Base-by-base conservation (phyloP, 2,329 filamentous ascomycete genomes). In the Sarocladium brachiariae region DNA sequence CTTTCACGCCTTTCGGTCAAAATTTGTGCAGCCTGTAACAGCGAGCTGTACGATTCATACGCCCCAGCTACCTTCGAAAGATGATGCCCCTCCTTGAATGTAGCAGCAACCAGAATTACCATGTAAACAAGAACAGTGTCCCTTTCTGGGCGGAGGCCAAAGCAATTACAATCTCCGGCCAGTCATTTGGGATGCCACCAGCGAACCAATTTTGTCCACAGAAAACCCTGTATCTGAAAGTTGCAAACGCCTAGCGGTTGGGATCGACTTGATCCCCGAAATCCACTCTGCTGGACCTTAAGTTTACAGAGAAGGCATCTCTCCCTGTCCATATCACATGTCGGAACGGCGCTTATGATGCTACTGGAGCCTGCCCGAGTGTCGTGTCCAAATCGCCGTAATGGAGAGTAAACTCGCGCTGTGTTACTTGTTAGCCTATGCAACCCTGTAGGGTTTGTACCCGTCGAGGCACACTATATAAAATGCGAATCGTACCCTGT, bases 361-460 rank as follows among this genome's bases (percentile, higher is more conserved):
- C 55, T 21, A 62, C 57, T 25, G 65, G 60, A 35, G 60, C 57
- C 54, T 68, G 64, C 48, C 58, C 63, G 50, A 69, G 54, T 8
- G 66, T 67, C 53, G 75, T 77, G 63, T 84, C 80, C 53, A 85
- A 65, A 53, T 85, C 81, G 38, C 74, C 74, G 53, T 85, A 85
- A 56, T 80, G 73, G 41, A 85, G 65, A 7, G 77, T 77, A 52
- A 84, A 72, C 58, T 83, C 80, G 50, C 79, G 71, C 81, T 84
- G 55, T 41, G 49, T 9, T 3, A 34, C 31, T 51, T 14, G 38
- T 62, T 53, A 62, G 55, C 50, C 31, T 33, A 31, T 47, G 21
- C 31, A 7, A n/a, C n/a, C n/a, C n/a, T n/a, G n/a, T n/a, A n/a
- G n/a, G n/a, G n/a, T n/a, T n/a, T n/a, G n/a, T n/a, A n/a, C n/a